Percentiles rank a stretch among this genome's conserved stretches.
These are phyloP conservation scores for Psophocarpus tetragonolobus DNA, from an alignment of 306 rosid species.

Conservation along the genomic window DNA sequence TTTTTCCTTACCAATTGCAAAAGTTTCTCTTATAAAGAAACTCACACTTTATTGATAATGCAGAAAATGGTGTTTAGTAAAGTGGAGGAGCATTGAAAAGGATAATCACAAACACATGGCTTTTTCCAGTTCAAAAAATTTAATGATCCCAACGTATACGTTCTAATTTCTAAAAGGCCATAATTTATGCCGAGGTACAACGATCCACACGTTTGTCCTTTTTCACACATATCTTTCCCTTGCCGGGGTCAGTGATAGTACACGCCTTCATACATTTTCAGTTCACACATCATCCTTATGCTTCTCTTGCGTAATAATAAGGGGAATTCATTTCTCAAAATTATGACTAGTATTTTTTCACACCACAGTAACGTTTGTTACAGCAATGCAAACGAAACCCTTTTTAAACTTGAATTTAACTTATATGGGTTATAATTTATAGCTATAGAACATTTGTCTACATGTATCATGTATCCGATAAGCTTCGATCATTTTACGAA, in stretches of 20 bases:
- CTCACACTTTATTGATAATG: not conserved
- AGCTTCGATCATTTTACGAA: not conserved
- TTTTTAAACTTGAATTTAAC: no score
- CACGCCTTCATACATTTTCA: not conserved
- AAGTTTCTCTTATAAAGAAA: not conserved
- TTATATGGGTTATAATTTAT: no score
- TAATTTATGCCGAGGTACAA: slow-evolving; percentile 23
- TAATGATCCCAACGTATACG: slow-evolving; percentile 17
- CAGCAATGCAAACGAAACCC: not conserved
- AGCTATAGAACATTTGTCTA: no score
- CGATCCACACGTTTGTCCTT: not conserved
- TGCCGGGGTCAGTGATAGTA: not conserved
- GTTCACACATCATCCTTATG: not conserved
- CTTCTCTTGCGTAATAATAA: slow-evolving; percentile 30
- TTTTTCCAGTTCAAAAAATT: slow-evolving; percentile 17
- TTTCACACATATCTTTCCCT: slow-evolving; percentile 13
- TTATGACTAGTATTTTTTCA: not conserved
- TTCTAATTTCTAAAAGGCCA: slow-evolving; percentile 36
- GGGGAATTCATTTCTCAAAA: slow-evolving; percentile 13
- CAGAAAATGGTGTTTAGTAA: slow-evolving; percentile 27
- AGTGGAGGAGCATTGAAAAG: slow-evolving; percentile 41
- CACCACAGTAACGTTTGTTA: not conserved
- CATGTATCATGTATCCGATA: no score
- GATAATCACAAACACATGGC: not conserved
- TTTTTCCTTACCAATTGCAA: slow-evolving; percentile 10